Evolutionary conservation across 1,139 yeast species (phyloP).

Genomic region (Yamadazyma dushanensis): DNA sequence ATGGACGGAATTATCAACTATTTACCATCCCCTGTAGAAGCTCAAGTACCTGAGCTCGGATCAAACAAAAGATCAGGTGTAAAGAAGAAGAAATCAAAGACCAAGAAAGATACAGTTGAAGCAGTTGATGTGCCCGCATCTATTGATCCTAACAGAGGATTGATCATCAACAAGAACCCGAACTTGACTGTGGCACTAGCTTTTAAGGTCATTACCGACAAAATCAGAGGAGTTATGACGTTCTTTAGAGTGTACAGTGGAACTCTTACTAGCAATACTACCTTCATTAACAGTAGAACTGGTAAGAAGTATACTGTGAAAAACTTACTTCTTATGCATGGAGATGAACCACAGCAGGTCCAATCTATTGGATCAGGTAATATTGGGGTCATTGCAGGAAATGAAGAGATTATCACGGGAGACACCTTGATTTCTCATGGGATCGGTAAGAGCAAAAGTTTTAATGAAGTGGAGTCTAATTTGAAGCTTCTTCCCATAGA

Average conservation of each 20-base stretch:
- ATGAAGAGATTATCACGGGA: slow-evolving; percentile 77
- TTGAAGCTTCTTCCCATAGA: slow-evolving; percentile 71
- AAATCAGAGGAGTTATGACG: slow-evolving; percentile 78
- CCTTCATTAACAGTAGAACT: slow-evolving; percentile 66
- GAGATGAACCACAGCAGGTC: slow-evolving; percentile 78
- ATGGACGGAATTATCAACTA: slow-evolving; percentile 78
- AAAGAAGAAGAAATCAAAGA: slow-evolving; percentile 14
- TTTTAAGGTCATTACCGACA: slow-evolving; percentile 87
- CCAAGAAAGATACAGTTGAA: slow-evolving; percentile 8
- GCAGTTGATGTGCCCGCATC: slow-evolving; percentile 30
- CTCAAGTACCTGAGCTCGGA: slow-evolving; percentile 54
- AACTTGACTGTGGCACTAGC: slow-evolving; percentile 78
- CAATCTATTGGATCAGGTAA: slow-evolving; percentile 66
- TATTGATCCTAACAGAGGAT: slow-evolving; percentile 45
- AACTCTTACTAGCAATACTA: slow-evolving; percentile 57
- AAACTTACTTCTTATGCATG: slow-evolving; percentile 81
- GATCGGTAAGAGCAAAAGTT: slow-evolving; percentile 38
- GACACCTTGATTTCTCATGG: slow-evolving; percentile 76
- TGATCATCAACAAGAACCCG: slow-evolving; percentile 54
- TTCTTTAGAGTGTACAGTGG: slow-evolving; percentile 91
- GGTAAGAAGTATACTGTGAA: slow-evolving; percentile 67
- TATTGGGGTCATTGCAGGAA: slow-evolving; percentile 84
- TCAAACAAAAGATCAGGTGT: slow-evolving; percentile 14
- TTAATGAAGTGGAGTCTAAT: slow-evolving; percentile 48
- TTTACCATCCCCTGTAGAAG: slow-evolving; percentile 81